Evolutionary conservation across 345 rosid genomes (phyloP).

Genomic region (Bretschneidera sinensis): DNA sequence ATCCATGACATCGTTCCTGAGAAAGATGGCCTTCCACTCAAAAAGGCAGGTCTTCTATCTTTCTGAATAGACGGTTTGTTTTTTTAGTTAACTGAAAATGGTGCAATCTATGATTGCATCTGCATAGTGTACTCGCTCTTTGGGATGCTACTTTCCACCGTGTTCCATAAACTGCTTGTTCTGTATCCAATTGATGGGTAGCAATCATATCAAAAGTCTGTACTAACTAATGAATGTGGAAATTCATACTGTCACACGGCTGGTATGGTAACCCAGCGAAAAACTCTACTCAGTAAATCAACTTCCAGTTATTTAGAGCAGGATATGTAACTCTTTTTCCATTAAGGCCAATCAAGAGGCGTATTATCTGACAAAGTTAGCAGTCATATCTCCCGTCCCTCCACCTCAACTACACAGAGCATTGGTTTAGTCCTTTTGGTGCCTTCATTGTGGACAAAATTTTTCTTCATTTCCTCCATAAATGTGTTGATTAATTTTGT

Average conservation of each 20-base stretch:
- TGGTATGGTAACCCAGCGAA: no score
- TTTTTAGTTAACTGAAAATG: slow-evolving; percentile 6
- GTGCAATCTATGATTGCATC: not conserved
- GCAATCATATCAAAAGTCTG: not conserved
- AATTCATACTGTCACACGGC: not conserved
- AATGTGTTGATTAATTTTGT: not conserved
- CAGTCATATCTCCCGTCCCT: not conserved
- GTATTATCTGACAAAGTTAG: not conserved
- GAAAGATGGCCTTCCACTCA: slow-evolving; percentile 77
- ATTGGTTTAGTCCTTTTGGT: slow-evolving; percentile 1
- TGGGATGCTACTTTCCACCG: slow-evolving; percentile 5
- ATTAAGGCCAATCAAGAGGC: no score
- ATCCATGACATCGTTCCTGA: slow-evolving; percentile 87
- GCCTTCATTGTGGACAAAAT: slow-evolving; percentile 3
- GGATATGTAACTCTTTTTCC: no score
- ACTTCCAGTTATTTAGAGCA: no score
- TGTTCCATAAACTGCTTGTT: not conserved
- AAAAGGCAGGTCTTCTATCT: slow-evolving; percentile 49
- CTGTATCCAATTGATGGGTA: not conserved
- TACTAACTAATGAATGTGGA: not conserved
- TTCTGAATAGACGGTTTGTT: slow-evolving; percentile 18
- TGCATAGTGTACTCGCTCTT: not conserved
- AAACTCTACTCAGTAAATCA: no score
- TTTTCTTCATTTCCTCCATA: not conserved
- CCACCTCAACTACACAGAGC: not conserved